Percentiles rank a stretch among this genome's conserved stretches.
These are phyloP conservation scores for Xylaria arbuscula DNA, from an alignment of 2,329 filamentous ascomycete species.

Conservation along the genomic window DNA sequence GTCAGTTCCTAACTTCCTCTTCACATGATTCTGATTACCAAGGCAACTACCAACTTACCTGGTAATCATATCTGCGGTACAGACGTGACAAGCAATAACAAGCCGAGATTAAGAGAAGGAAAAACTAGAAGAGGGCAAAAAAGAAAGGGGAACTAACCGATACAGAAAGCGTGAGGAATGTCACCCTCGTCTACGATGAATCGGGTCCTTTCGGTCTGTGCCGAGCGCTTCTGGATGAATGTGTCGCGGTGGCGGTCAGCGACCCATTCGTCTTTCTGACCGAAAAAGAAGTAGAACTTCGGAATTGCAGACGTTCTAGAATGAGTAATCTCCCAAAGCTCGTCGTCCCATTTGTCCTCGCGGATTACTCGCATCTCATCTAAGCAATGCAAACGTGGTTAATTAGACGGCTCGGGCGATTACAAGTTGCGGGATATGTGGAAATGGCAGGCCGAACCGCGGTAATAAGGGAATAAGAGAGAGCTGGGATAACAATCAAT, in stretches of 20 bases:
- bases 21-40: not conserved
- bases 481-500: not conserved
- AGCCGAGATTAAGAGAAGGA: not conserved
- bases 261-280: constrained; percentile 71
- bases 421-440: not conserved
- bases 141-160: constrained; percentile 54
- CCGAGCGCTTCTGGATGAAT: constrained; percentile 59
- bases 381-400: not conserved
- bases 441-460: not conserved
- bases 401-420: constrained; percentile 4
- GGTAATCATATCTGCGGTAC: not conserved
- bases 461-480: not conserved
- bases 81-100: not conserved
- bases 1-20: not conserved
- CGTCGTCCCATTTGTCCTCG: constrained; percentile 69
- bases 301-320: constrained; percentile 47
- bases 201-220: constrained; percentile 55
- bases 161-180: constrained; percentile 71
- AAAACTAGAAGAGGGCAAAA: not conserved
- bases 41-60: not conserved
- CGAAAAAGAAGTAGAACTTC: constrained; percentile 71
- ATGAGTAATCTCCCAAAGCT: constrained; percentile 64
- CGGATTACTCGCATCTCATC: constrained; percentile 69
- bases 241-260: constrained; percentile 65
- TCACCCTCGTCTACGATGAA: constrained; percentile 66